Evolutionary conservation across 2,329 filamentous ascomycete genomes (phyloP), one percentile per base, ranked within the genome.

Genomic region (Tolypocladium paradoxum): DNA sequence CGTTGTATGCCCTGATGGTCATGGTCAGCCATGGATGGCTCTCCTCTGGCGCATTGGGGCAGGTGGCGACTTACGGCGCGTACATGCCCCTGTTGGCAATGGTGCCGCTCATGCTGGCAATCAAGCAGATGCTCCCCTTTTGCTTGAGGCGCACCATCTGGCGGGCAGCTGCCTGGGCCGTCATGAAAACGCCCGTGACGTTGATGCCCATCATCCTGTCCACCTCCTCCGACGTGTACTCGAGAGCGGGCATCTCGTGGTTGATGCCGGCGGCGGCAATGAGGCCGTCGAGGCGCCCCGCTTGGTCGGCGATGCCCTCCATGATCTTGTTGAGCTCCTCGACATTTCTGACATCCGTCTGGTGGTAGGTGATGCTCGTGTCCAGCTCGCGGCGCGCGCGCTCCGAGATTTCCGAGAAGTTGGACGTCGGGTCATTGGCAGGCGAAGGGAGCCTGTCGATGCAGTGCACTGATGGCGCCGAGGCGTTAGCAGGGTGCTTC

Each of bases 171-270:
- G 89, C 89, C 74, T 92, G 88, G 29, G 90, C 89, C 57, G 89
- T 95, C 79, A 91, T 82, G 71, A 90, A 88, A 31, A 79, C 83
- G 14, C 90, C 91, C n/a, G 84, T 93, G 61, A 95, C 77, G 70
- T 96, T 95, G 64, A 92, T 85, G 62, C 87, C 81, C 69, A 95
- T 78, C 75, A 95, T 88, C 68, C 83, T 80, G 66, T 90, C 83
- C 65, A 83, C 82, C 65, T 89, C 87, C 64, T 85, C 77, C 24
- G 87, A 82, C 27, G 81, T 79, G 65, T 95, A 95, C 49, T 95
- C 89, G 52, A 96, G 74, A 1, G 91, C 90, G 0, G 88, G 72
- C 0, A 83, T 90, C 71, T 95, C 89, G 69, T 95, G 87, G 70
- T 95, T 88, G 61, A 90, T 87, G 6, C 81, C 82, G 0, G 82